Evolutionary conservation across 441 rosid genomes (phyloP).

Genomic region (Raphanus hybrid): DNA sequence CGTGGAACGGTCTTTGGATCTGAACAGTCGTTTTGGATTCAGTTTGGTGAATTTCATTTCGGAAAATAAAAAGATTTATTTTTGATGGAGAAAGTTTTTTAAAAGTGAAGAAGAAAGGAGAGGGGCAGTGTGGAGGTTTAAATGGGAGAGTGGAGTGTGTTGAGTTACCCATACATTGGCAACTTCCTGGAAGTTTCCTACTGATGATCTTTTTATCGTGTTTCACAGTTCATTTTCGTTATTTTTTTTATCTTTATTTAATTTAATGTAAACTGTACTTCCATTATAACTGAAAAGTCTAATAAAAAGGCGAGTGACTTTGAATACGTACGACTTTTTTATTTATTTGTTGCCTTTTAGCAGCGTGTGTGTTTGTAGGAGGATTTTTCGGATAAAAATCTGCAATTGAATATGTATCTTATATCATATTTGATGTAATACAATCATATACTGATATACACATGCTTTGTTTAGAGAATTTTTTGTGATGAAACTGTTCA

Average conservation of each 20-base stretch:
- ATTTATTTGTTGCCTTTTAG: background rate
- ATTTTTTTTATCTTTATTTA: background rate
- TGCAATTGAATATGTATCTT: background rate
- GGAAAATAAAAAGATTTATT: too few species aligned
- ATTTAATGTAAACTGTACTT: background rate
- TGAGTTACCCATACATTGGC: background rate
- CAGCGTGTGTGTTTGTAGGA: slow-evolving; percentile 12
- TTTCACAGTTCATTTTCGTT: background rate
- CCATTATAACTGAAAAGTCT: background rate
- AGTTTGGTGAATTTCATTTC: too few species aligned
- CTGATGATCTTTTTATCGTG: background rate
- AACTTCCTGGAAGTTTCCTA: background rate
- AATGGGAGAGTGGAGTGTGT: background rate
- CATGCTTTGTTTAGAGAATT: too few species aligned
- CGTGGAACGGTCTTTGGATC: too few species aligned
- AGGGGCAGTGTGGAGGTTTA: background rate
- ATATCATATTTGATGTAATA: background rate
- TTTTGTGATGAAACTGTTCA: too few species aligned
- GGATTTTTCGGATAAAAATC: background rate
- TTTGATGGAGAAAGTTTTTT: too few species aligned
- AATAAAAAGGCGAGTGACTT: background rate
- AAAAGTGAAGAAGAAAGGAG: background rate
- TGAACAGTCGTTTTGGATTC: too few species aligned
- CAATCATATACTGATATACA: too few species aligned
- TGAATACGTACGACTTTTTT: background rate